Evolutionary conservation across 2,329 filamentous ascomycete genomes (phyloP).

Genomic region (Apiospora saccharicola): DNA sequence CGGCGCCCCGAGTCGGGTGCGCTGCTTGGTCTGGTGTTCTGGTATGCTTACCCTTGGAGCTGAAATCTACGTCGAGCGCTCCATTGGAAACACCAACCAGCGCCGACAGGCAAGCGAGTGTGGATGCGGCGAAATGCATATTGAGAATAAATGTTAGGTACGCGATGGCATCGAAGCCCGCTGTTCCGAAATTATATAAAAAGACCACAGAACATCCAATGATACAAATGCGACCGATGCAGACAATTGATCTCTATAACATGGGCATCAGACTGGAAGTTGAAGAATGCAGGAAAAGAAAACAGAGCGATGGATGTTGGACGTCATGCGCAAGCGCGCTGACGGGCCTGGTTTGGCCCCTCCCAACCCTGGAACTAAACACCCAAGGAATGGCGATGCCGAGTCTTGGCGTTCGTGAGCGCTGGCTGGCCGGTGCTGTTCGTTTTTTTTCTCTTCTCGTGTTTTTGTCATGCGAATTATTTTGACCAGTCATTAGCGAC

Average conservation of each 20-base stretch:
- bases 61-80: conserved; percentile 2
- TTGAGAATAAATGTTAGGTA: conserved; percentile 7
- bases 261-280: not conserved
- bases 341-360: conserved; percentile 7
- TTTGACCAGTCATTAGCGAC: conserved; percentile 19
- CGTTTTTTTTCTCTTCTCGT: not conserved
- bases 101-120: conserved; percentile 16
- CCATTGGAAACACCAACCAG: conserved; percentile 12
- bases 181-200: not conserved
- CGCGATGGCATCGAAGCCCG: conserved; percentile 9
- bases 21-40: not conserved
- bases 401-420: conserved; percentile 10
- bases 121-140: conserved; percentile 15
- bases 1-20: not conserved
- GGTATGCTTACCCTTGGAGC: conserved; percentile 8
- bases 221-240: conserved; percentile 2
- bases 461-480: conserved; percentile 13
- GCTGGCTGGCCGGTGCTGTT: not conserved
- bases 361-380: conserved; percentile 7
- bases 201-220: not conserved
- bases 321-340: conserved; percentile 19
- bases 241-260: not conserved
- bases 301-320: not conserved
- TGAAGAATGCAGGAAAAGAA: conserved; percentile 3
- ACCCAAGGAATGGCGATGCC: conserved; percentile 8